A percentile compares a stretch with the other conserved stretches of the same genome.
phyloP scores from a whole-genome alignment of 257 asterid species.

The Osmanthus fragrans region DNA sequence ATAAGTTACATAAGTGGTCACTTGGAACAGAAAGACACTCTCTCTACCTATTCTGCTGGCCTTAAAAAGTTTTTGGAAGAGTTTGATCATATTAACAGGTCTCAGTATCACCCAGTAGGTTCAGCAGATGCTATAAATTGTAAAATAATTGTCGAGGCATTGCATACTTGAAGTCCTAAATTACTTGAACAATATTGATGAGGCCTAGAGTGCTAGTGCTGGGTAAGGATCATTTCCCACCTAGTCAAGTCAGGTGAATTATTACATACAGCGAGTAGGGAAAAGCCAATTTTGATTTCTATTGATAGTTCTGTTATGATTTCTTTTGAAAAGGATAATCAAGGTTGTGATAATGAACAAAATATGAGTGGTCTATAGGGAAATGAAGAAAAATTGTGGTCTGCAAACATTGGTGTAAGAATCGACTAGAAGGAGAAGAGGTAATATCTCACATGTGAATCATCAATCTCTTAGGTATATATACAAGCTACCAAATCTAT shows the following conservation, averaged over 20 bases:
- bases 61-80: background rate
- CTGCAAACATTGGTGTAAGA: background rate
- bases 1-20: background rate
- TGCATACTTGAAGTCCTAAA: background rate
- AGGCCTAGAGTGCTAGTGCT: background rate
- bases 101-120: background rate
- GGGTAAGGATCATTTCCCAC: background rate
- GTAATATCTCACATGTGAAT: too few species aligned
- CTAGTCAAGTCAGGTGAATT: background rate
- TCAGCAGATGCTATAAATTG: background rate
- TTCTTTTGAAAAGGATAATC: background rate
- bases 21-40: background rate
- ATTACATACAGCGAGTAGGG: background rate
- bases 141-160: background rate
- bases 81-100: background rate
- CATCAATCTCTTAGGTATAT: too few species aligned
- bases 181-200: background rate
- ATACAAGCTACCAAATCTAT: too few species aligned
- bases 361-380: background rate
- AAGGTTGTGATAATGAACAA: background rate
- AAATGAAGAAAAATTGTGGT: background rate
- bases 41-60: background rate
- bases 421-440: too few species aligned
- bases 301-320: background rate
- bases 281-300: background rate